Evolutionary conservation across 2,329 filamentous ascomycete genomes (phyloP).

Genomic region (Penicillium sp.): DNA sequence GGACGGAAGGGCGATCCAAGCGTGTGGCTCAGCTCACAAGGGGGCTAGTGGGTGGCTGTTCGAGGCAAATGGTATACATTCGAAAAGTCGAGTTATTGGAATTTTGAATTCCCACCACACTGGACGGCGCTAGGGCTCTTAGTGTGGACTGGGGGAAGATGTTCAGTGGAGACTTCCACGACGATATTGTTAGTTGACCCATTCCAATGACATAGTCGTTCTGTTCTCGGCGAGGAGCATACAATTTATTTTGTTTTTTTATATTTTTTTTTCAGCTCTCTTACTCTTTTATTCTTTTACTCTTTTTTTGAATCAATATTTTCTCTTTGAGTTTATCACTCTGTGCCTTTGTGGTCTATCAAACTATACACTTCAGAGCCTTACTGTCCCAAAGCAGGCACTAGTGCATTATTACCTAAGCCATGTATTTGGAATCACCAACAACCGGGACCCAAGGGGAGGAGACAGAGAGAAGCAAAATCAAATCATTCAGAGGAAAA

Average conservation of each 20-base stretch:
- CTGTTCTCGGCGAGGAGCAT: background rate
- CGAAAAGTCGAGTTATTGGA: background rate
- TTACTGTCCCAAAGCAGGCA: background rate
- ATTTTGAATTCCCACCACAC: background rate
- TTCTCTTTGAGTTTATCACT: too few species aligned
- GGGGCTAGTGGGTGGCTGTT: background rate
- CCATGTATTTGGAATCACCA: constrained; percentile 12
- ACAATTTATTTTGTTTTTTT: background rate
- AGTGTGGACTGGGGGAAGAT: constrained; percentile 1
- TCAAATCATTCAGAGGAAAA: background rate
- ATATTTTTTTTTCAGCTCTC: background rate
- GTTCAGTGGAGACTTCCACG: constrained; percentile 9
- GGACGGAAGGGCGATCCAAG: constrained; percentile 10
- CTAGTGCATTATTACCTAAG: constrained; percentile 14
- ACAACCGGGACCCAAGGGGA: background rate
- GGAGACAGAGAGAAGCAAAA: background rate
- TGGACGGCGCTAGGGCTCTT: background rate
- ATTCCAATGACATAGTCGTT: constrained; percentile 8
- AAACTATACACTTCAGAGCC: too few species aligned
- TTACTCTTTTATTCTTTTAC: background rate
- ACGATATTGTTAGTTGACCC: background rate
- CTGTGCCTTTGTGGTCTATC: too few species aligned
- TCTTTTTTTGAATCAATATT: too few species aligned
- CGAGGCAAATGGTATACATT: too few species aligned
- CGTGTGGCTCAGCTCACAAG: constrained; percentile 19